Evolutionary conservation across 176 grass and related monocot species (phyloP).

Genomic region (Neostapfia colusana): DNA sequence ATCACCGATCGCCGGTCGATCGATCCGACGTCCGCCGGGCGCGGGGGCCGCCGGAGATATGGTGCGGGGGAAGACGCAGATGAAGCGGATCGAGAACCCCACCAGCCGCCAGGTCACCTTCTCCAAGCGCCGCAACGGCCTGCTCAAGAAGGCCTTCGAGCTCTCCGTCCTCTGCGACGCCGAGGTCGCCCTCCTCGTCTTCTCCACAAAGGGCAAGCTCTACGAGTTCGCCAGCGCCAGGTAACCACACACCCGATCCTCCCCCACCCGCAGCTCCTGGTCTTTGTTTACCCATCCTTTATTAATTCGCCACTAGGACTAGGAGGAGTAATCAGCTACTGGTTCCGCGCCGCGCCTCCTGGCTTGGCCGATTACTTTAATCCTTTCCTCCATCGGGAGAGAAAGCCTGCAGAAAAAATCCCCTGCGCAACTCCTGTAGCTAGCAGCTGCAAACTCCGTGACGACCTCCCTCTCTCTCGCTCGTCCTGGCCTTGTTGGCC

Average conservation of each 20-base stretch:
- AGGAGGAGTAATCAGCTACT: no score
- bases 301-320: no score
- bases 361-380: not conserved
- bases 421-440: conserved; percentile 36
- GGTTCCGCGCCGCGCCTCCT: no score
- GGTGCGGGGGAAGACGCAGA: conserved; percentile 80
- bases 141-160: conserved; percentile 96
- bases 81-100: conserved; percentile 80
- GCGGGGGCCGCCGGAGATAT: no score
- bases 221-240: conserved; percentile 62
- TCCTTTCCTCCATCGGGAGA: not conserved
- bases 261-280: not conserved
- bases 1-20: not conserved
- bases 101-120: conserved; percentile 88
- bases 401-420: conserved; percentile 25
- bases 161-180: conserved; percentile 88
- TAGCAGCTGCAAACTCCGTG: not conserved
- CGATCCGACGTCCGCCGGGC: no score
- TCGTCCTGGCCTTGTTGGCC: not conserved
- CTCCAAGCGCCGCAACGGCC: conserved; percentile 80
- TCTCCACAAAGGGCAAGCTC: conserved; percentile 77
- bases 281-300: conserved; percentile 21
- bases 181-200: conserved; percentile 84
- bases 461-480: not conserved
- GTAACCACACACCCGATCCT: not conserved